Base-by-base conservation (phyloP, 2,329 filamentous ascomycete species). In the Penicillium sclerotigenum region DNA sequence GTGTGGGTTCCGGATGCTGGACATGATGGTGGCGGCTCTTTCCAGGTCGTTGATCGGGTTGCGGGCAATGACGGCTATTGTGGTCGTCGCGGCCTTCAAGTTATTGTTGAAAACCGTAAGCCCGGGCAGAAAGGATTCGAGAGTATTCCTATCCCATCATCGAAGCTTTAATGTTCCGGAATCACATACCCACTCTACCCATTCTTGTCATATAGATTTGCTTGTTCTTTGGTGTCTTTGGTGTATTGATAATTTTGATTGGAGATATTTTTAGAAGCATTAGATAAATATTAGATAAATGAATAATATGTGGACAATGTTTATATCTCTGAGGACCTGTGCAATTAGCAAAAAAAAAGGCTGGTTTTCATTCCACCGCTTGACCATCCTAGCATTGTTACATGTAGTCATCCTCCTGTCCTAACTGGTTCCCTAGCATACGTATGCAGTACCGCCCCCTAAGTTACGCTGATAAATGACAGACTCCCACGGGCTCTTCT, bases 101-200 rank as follows among this genome's bases (percentile, higher is more conserved):
- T 79, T 5, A 75, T 80, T 59, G 72, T 77, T 47, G 68, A 75
- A 51, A 61, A 77, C 49, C 75, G 75, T 16, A 59, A 71, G 56
- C 66, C 73, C 48, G 77, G 75, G 3, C 71, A 78, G 51, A 74
- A 76, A 55, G 76, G 76, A n/a, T 79, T 72, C 68, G 77, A 79
- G 60, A 68, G 53, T n/a, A 65, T 79, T 13, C 70, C 72, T 34
- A 62, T 77, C n/a, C 75, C 77, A 24, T 59, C 64, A 13, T 48
- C 29, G n/a, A 52, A 20, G 29, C 14, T 54, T 28, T 33, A 42
- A 26, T 31, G n/a, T 53, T 52, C 33, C 52, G 36, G 16, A 38
- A 34, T 29, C n/a, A 45, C 34, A 55, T 55, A 46, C 41, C 47
- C 53, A 40, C 29, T 40, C n/a, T 43, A 46, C 41, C 41, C 41